Percentiles rank a stretch among this genome's conserved stretches.
These are phyloP conservation scores for Ballota nigra DNA, from an alignment of 257 asterid genomes.

Conservation along the genomic window DNA sequence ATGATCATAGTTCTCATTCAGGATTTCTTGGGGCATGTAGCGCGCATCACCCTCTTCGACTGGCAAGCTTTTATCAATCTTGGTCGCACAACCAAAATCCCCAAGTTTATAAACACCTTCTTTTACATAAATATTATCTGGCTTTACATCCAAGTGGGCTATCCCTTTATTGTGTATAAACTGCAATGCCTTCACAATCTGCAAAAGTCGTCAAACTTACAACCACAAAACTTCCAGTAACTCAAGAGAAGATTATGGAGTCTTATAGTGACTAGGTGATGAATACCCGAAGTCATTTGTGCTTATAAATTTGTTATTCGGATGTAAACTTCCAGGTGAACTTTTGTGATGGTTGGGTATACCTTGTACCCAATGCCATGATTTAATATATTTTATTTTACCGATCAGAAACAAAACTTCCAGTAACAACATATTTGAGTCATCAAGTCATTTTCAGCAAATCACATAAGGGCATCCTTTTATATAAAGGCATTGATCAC, in stretches of 20 bases:
- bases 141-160: constrained; percentile 89
- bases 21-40: constrained; percentile 94
- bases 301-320: too few species aligned
- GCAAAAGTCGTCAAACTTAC: constrained; percentile 21
- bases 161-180: constrained; percentile 71
- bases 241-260: too few species aligned
- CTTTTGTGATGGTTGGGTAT: too few species aligned
- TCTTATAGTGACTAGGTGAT: too few species aligned
- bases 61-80: constrained; percentile 70
- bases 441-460: background rate
- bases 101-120: constrained; percentile 84
- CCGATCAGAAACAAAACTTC: background rate
- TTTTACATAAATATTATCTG: constrained; percentile 89
- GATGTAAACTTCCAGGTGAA: too few species aligned
- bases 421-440: background rate
- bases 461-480: background rate
- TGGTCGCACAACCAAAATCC: constrained; percentile 95
- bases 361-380: too few species aligned
- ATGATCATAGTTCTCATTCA: constrained; percentile 78
- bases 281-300: too few species aligned
- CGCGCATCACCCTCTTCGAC: constrained; percentile 98
- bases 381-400: too few species aligned
- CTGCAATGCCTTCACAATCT: constrained; percentile 86
- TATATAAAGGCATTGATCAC: background rate
- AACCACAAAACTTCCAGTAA: background rate